Evolutionary conservation across 192 early-diverging fungal species (phyloP).

Genomic region (Phlyctochytrium planicorne): DNA sequence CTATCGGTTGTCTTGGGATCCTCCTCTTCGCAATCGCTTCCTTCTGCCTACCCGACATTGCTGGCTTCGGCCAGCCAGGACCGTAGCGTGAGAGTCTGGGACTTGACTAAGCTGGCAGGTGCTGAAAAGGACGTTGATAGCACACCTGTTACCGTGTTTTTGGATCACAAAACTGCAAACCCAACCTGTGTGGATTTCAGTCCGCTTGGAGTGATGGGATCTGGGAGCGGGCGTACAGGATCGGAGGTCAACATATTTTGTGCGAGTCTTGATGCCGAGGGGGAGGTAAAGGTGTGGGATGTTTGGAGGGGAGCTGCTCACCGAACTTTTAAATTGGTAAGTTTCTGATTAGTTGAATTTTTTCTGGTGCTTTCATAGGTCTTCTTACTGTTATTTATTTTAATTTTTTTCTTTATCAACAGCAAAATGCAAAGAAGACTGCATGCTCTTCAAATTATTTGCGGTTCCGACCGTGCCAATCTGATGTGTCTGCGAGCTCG

Average conservation of each 20-base stretch:
- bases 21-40: neutral
- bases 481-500: too few relatives aligned
- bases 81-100: neutral
- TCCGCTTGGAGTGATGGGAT: neutral
- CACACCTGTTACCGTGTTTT: neutral
- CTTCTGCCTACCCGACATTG: neutral
- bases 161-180: neutral
- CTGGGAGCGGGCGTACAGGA: neutral
- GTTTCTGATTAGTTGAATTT: neutral
- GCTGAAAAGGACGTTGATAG: neutral
- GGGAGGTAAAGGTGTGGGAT: neutral
- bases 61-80: neutral
- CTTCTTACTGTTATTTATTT: too few relatives aligned
- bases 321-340: neutral
- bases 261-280: neutral
- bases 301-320: neutral
- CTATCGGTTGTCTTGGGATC: neutral
- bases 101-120: neutral
- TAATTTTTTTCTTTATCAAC: neutral
- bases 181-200: slow-evolving; percentile 1
- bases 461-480: slow-evolving; percentile 2
- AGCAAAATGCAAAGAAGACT: slow-evolving; percentile 1
- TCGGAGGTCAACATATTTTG: neutral
- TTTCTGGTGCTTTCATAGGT: neutral
- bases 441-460: neutral